Percentiles rank a stretch among this genome's conserved stretches.
These are phyloP conservation scores for Penicillium palitans DNA, from an alignment of 2,329 filamentous ascomycete species.

Conservation along the genomic window DNA sequence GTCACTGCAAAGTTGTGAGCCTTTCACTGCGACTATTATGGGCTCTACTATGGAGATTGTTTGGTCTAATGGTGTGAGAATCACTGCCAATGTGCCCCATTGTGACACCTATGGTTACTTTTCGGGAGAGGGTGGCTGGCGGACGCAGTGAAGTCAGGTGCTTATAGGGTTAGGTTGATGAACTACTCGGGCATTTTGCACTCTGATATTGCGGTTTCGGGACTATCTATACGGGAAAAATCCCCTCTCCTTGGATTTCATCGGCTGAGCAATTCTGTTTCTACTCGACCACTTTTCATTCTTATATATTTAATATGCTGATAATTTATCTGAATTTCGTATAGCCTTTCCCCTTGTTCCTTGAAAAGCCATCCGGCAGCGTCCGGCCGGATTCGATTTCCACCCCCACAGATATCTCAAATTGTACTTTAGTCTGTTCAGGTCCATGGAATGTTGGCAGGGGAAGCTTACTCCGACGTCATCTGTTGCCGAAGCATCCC, in stretches of 20 bases:
- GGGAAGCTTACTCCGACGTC: slow-evolving; percentile 1
- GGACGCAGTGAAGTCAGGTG: not conserved
- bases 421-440: not conserved
- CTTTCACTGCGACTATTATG: slow-evolving; percentile 7
- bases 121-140: slow-evolving; percentile 10
- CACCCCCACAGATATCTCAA: not conserved
- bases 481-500: slow-evolving; percentile 5
- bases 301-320: not conserved
- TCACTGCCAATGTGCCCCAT: slow-evolving; percentile 13
- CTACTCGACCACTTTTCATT: not conserved
- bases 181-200: not conserved
- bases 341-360: not conserved
- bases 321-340: not conserved
- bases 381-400: slow-evolving; percentile 2
- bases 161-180: not conserved
- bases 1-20: slow-evolving; percentile 2
- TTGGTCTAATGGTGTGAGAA: slow-evolving; percentile 12
- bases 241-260: not conserved
- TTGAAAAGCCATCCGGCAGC: not conserved
- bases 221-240: not conserved
- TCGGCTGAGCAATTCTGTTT: not conserved
- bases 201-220: not conserved
- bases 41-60: slow-evolving; percentile 12
- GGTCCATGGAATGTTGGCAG: not conserved
- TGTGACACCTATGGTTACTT: slow-evolving; percentile 5